phyloP scores from a whole-genome alignment of 2,329 filamentous ascomycete species.

The Fusarium sp. region DNA sequence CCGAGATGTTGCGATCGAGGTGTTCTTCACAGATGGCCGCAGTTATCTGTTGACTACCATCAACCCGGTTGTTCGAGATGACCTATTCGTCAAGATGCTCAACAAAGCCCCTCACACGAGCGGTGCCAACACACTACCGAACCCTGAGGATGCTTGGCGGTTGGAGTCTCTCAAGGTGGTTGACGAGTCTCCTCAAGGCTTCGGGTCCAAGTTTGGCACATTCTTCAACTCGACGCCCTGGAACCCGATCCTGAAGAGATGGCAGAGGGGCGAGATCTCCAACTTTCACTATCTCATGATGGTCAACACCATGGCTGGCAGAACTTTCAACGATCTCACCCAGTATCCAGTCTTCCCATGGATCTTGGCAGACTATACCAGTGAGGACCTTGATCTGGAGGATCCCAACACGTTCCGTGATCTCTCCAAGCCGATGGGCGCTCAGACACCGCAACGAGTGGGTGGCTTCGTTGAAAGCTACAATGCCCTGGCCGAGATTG shows the following conservation, averaged over 20 bases:
- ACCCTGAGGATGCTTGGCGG: slow-evolving; percentile 91
- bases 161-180: slow-evolving; percentile 82
- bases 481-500: slow-evolving; percentile 89
- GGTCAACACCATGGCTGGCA: slow-evolving; percentile 95
- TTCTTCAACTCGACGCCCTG: slow-evolving; percentile 88
- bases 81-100: slow-evolving; percentile 81
- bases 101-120: slow-evolving; percentile 84
- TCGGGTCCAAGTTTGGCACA: slow-evolving; percentile 91
- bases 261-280: slow-evolving; percentile 94
- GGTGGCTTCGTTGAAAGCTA: slow-evolving; percentile 87
- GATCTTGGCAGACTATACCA: slow-evolving; percentile 96
- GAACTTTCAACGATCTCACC: slow-evolving; percentile 97
- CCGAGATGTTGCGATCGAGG: slow-evolving; percentile 93
- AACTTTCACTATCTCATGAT: slow-evolving; percentile 99
- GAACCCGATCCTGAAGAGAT: slow-evolving; percentile 87
- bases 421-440: slow-evolving; percentile 95
- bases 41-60: slow-evolving; percentile 93
- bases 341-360: slow-evolving; percentile 99
- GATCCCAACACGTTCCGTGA: slow-evolving; percentile 90
- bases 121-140: slow-evolving; percentile 74
- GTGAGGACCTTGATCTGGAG: slow-evolving; percentile 87
- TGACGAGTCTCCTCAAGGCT: slow-evolving; percentile 69
- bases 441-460: slow-evolving; percentile 81
- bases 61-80: slow-evolving; percentile 78
- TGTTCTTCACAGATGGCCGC: slow-evolving; percentile 96